A percentile compares a stretch with the other conserved stretches of the same genome.
phyloP scores from a whole-genome alignment of 306 rosid genomes.

The Fragaria iinumae region DNA sequence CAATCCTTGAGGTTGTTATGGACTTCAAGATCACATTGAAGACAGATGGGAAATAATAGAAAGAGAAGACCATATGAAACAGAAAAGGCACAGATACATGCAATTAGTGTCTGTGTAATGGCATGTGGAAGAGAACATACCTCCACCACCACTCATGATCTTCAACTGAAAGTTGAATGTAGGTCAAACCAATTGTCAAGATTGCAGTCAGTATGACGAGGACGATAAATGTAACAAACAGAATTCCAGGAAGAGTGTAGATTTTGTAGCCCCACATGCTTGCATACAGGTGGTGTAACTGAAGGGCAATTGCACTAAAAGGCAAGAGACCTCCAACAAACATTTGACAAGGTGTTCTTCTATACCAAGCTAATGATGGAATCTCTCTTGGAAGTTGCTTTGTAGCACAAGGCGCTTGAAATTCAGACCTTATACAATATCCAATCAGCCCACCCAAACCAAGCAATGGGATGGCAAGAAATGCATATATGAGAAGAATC shows the following conservation, averaged over 20 bases:
- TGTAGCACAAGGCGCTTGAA: slow-evolving; percentile 57
- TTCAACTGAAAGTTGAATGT: slow-evolving; percentile 80
- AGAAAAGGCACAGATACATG: neutral
- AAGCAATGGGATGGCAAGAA: slow-evolving; percentile 69
- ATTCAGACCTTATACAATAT: slow-evolving; percentile 49
- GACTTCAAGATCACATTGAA: neutral
- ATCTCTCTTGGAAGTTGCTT: slow-evolving; percentile 62
- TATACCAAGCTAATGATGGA: slow-evolving; percentile 70
- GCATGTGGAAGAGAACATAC: slow-evolving; percentile 37
- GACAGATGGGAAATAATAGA: neutral
- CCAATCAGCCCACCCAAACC: slow-evolving; percentile 83
- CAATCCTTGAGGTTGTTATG: neutral
- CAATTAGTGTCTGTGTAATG: neutral
- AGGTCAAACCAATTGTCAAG: slow-evolving; percentile 64
- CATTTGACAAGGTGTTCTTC: slow-evolving; percentile 75
- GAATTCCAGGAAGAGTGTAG: slow-evolving; percentile 65
- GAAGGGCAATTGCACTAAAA: slow-evolving; percentile 64
- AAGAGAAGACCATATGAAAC: neutral
- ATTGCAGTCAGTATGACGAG: slow-evolving; percentile 47
- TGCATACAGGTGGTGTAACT: slow-evolving; percentile 66
- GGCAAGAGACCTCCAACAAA: slow-evolving; percentile 74
- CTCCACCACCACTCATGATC: slow-evolving; percentile 98
- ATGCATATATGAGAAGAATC: slow-evolving; percentile 49
- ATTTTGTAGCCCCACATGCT: slow-evolving; percentile 88
- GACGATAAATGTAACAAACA: slow-evolving; percentile 53